Evolutionary conservation across 75 land plant genomes (phyloP).

Genomic region (Cunninghamia lanceolata): DNA sequence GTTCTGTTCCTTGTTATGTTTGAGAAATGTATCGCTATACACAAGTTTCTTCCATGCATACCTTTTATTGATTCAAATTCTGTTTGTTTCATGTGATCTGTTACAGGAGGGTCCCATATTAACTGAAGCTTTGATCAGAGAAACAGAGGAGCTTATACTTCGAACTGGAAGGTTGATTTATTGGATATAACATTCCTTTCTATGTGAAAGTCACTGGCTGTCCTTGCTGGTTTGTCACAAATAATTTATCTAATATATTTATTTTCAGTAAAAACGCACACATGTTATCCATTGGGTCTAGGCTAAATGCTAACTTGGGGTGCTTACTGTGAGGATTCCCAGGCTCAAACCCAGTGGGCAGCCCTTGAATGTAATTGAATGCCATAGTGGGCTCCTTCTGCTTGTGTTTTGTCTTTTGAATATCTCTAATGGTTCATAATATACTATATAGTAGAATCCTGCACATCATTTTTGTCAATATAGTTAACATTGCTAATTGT

Average conservation of each 20-base stretch:
- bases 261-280: neutral
- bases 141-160: constrained; percentile 91
- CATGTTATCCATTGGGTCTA: neutral
- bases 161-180: constrained; percentile 83
- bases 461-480: neutral
- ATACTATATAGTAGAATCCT: neutral
- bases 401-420: too few relatives aligned
- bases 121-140: constrained; percentile 88
- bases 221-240: neutral
- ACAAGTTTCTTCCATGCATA: neutral
- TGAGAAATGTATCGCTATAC: neutral
- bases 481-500: neutral
- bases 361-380: neutral
- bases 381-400: neutral
- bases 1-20: neutral
- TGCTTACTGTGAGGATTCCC: neutral
- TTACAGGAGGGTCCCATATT: constrained; percentile 84
- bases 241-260: neutral
- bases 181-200: neutral
- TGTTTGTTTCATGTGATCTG: constrained; percentile 8
- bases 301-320: neutral
- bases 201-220: neutral
- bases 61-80: neutral
- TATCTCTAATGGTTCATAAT: too few relatives aligned
- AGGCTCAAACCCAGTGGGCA: neutral